phyloP scores from a whole-genome alignment of 345 rosid species.

The Passiflora organensis region DNA sequence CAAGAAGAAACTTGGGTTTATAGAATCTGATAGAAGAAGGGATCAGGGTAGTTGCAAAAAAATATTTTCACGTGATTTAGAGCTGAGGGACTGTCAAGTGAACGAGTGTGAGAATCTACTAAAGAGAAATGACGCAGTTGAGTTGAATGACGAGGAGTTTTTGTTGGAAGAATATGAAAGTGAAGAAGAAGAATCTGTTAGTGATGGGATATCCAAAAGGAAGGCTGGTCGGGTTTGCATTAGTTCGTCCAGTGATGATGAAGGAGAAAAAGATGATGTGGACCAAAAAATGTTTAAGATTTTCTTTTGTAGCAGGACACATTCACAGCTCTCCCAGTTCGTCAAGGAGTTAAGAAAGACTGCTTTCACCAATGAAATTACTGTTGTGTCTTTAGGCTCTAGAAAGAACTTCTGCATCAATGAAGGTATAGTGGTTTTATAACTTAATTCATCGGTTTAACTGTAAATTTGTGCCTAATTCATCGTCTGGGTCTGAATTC shows the following conservation, averaged over 20 bases:
- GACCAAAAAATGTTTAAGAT: slow-evolving; percentile 41
- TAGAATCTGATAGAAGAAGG: slow-evolving; percentile 25
- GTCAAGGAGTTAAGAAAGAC: slow-evolving; percentile 78
- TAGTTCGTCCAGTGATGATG: slow-evolving; percentile 67
- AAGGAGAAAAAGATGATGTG: slow-evolving; percentile 31
- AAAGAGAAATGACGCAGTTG: slow-evolving; percentile 29
- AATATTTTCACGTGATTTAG: slow-evolving; percentile 13
- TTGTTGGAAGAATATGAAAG: slow-evolving; percentile 82
- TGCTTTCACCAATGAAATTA: slow-evolving; percentile 42
- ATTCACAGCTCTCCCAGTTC: slow-evolving; percentile 91
- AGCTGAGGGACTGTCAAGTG: slow-evolving; percentile 16
- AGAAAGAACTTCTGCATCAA: slow-evolving; percentile 84
- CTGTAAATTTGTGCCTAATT: slow-evolving; percentile 13
- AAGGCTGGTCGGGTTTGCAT: slow-evolving; percentile 36
- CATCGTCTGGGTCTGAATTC: slow-evolving; percentile 17
- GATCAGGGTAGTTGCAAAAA: slow-evolving; percentile 18
- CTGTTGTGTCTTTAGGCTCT: slow-evolving; percentile 69
- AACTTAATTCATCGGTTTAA: background rate
- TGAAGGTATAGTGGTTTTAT: slow-evolving; percentile 44
- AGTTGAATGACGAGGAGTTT: slow-evolving; percentile 52
- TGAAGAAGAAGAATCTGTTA: slow-evolving; percentile 49
- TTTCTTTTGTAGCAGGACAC: slow-evolving; percentile 88
- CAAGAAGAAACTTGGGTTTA: slow-evolving; percentile 24
- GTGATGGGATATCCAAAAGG: slow-evolving; percentile 41
- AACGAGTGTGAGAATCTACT: slow-evolving; percentile 20